Percentiles rank a stretch among this genome's conserved stretches.
Evolutionary conservation across 352 stramenopile species (phyloP).

Genomic region (Globisporangium mamillatum): DNA sequence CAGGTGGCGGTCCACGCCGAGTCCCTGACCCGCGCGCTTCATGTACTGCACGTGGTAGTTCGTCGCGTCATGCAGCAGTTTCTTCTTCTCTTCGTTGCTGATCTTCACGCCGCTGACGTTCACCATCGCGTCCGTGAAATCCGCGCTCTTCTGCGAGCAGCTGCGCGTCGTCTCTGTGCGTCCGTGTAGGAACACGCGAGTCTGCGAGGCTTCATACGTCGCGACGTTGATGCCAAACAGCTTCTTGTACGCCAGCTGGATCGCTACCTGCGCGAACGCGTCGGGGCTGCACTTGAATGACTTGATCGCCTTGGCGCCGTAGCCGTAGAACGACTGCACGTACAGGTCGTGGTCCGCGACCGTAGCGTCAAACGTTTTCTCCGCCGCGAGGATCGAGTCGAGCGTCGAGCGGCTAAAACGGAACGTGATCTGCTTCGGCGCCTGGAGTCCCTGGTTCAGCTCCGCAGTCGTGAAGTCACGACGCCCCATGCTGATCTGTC

Average conservation of each 20-base stretch:
- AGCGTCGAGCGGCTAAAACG: slow-evolving; percentile 49
- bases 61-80: slow-evolving; percentile 38
- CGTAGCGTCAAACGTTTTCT: slow-evolving; percentile 62
- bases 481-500: slow-evolving; percentile 45
- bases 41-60: slow-evolving; percentile 67
- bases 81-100: slow-evolving; percentile 35
- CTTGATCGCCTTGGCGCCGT: slow-evolving; percentile 89
- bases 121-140: slow-evolving; percentile 88
- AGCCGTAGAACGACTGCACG: slow-evolving; percentile 87
- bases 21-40: slow-evolving; percentile 60
- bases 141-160: slow-evolving; percentile 74
- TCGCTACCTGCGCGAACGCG: slow-evolving; percentile 94
- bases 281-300: slow-evolving; percentile 90
- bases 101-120: slow-evolving; percentile 28
- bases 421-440: slow-evolving; percentile 48
- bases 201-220: slow-evolving; percentile 96
- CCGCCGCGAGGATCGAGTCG: slow-evolving; percentile 42
- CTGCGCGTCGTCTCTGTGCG: slow-evolving; percentile 90
- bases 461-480: slow-evolving; percentile 40
- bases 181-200: slow-evolving; percentile 92
- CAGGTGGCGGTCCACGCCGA: slow-evolving; percentile 93
- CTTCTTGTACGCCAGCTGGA: slow-evolving; percentile 91
- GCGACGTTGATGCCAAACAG: slow-evolving; percentile 56
- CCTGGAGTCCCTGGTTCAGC: slow-evolving; percentile 23
- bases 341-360: slow-evolving; percentile 87